Evolutionary conservation across 495 filamentous ascomycete genomes (phyloP).

Genomic region (Aspergillus baeticus): DNA sequence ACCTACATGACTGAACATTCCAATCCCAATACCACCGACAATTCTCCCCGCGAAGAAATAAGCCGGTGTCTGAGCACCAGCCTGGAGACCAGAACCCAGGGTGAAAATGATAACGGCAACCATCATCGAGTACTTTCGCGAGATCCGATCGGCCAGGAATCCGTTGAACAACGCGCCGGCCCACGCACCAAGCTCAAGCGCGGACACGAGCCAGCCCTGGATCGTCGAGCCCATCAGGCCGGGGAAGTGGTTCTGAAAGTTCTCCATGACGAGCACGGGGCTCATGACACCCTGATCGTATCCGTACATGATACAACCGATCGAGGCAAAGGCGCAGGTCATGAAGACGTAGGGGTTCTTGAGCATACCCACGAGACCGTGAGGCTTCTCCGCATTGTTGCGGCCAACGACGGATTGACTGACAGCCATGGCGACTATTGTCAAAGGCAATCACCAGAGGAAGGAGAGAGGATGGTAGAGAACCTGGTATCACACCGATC

Average conservation of each 20-base stretch:
- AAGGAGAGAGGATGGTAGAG: background rate
- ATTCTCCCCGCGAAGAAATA: conserved; percentile 48
- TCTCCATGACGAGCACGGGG: conserved; percentile 41
- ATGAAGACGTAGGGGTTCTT: conserved; percentile 8
- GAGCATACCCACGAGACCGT: conserved; percentile 8
- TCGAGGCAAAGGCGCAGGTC: conserved; percentile 3
- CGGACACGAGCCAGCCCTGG: conserved; percentile 75
- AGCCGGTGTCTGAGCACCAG: conserved; percentile 34
- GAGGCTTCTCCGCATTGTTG: conserved; percentile 8
- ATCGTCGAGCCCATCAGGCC: conserved; percentile 57
- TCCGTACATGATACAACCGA: conserved; percentile 30
- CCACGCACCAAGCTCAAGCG: conserved; percentile 83
- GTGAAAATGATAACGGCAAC: conserved; percentile 70
- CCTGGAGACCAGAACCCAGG: conserved; percentile 53
- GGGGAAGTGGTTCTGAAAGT: conserved; percentile 41
- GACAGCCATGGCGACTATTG: background rate
- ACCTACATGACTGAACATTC: conserved; percentile 54
- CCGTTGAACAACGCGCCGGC: conserved; percentile 72
- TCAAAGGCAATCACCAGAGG: background rate
- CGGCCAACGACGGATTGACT: conserved; percentile 10
- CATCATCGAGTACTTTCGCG: conserved; percentile 74
- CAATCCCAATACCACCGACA: conserved; percentile 58
- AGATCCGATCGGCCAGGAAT: conserved; percentile 70
- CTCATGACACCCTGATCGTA: conserved; percentile 84
- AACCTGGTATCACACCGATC: too few species aligned